Evolutionary conservation across 148 eudicot species (phyloP), one percentile per base, ranked within the genome.

Genomic region (Hydrangea macrophylla): DNA sequence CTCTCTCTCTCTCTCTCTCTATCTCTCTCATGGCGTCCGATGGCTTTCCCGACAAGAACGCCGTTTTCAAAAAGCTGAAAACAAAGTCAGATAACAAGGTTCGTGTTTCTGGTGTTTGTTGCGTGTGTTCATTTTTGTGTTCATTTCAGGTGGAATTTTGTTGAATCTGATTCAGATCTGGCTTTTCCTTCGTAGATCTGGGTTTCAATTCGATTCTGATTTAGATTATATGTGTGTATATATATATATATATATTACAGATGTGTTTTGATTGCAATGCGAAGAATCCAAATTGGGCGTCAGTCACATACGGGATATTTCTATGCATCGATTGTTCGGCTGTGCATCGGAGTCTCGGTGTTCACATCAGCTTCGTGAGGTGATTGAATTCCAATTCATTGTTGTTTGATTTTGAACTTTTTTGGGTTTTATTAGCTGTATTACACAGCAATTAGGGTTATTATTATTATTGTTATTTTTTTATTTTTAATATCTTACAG

Each of bases 221-320:
- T 63, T 39, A 22, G 10, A 56, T 78, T 59, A 54, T 22, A 18
- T 63, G 45, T 66, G 55, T n/a, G n/a, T n/a, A n/a, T n/a, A n/a
- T n/a, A n/a, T n/a, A 64, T 27, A 28, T 65, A 50, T 24, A 20
- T 25, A 36, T 75, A 12, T 6, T n/a, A 1, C 83, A 91, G 99
- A 85, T 85, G 83, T 91, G 99, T 72, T 94, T 94, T 61, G 99
- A 94, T 87, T 94, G 99, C 80, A 94, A 89, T 74, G 92, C 93
- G 53, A 94, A 77, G 91, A 94, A 94, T 73, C 97, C 99, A 37
- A 94, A 92, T 9, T 94, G 99, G 99, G 99, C 99, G 65, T 94
- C 99, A 53, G 92, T 94, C n/a, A 81, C 99, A 13, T 94, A 85
- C 70, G 99, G 97, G 84, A 89, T 90, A 76, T 94, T 91, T 66